These are phyloP conservation scores for Vicia sativa DNA, from an alignment of 306 rosid genomes.

Conservation along the genomic window DNA sequence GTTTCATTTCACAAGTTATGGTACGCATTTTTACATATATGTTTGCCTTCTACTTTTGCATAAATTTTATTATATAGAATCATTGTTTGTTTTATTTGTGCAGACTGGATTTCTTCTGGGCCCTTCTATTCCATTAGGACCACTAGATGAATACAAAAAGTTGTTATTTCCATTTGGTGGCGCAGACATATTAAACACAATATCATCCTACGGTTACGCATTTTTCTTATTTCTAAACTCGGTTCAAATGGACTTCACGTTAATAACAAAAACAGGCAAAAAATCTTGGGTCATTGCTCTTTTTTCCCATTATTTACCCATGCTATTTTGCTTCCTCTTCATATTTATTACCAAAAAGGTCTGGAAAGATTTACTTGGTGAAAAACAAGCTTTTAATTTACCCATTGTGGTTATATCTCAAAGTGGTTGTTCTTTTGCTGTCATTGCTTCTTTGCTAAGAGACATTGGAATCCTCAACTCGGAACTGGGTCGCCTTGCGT, in stretches of 20 bases:
- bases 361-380: accelerated
- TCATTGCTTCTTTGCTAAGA: conserved; percentile 32
- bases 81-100: background rate
- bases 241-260: conserved; percentile 52
- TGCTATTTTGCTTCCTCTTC: background rate
- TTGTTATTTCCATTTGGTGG: conserved; percentile 39
- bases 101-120: conserved; percentile 54
- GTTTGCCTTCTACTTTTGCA: too few relatives aligned
- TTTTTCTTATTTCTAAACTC: conserved; percentile 43
- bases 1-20: conserved; percentile 49
- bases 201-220: conserved; percentile 38
- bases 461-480: conserved; percentile 46
- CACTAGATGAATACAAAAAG: background rate
- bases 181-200: conserved; percentile 31
- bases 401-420: conserved; percentile 19
- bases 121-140: conserved; percentile 35
- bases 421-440: conserved; percentile 42
- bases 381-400: accelerated
- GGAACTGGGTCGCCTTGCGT: conserved; percentile 44
- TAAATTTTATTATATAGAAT: background rate
- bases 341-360: accelerated
- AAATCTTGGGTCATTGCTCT: conserved; percentile 45
- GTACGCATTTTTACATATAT: too few relatives aligned
- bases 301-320: background rate
- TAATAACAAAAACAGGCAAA: conserved; percentile 43